These are phyloP conservation scores for Neonectria magnoliae DNA, from an alignment of 2,329 filamentous ascomycete species.

Conservation along the genomic window DNA sequence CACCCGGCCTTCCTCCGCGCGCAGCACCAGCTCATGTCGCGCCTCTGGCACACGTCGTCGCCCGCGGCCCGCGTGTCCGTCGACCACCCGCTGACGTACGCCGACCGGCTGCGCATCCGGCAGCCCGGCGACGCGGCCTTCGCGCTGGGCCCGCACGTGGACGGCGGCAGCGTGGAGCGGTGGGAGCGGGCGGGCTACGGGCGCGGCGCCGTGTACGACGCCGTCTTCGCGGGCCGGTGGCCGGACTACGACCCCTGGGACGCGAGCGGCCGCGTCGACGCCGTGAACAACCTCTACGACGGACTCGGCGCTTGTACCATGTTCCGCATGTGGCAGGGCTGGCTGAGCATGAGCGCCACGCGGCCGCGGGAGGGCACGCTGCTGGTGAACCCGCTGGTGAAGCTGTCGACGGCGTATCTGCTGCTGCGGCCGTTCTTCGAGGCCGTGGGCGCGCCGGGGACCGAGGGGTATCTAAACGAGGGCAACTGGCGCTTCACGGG, in stretches of 20 bases:
- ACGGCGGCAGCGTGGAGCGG: slow-evolving; percentile 78
- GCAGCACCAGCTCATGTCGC: slow-evolving; percentile 69
- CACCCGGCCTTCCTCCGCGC: slow-evolving; percentile 71
- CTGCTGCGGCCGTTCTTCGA: slow-evolving; percentile 87
- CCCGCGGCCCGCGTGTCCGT: slow-evolving; percentile 58
- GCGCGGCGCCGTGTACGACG: slow-evolving; percentile 73
- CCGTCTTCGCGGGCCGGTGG: slow-evolving; percentile 79
- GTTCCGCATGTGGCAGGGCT: slow-evolving; percentile 91
- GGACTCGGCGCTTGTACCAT: slow-evolving; percentile 84
- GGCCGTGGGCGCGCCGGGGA: slow-evolving; percentile 47
- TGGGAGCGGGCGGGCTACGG: slow-evolving; percentile 79
- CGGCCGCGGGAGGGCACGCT: slow-evolving; percentile 81
- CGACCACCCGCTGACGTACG: slow-evolving; percentile 71
- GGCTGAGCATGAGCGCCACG: slow-evolving; percentile 81
- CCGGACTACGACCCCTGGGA: slow-evolving; percentile 87
- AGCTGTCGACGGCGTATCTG: slow-evolving; percentile 80
- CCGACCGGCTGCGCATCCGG: slow-evolving; percentile 77
- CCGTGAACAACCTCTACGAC: slow-evolving; percentile 79
- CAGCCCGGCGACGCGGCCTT: slow-evolving; percentile 77
- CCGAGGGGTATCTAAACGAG: slow-evolving; percentile 55
- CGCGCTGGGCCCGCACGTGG: slow-evolving; percentile 77
- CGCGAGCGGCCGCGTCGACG: slow-evolving; percentile 72
- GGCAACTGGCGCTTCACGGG: slow-evolving; percentile 69
- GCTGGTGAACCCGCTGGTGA: slow-evolving; percentile 81
- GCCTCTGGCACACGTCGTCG: slow-evolving; percentile 68